These are phyloP conservation scores for Apiospora sp. DNA, from an alignment of 2,329 filamentous ascomycete species.

Conservation along the genomic window DNA sequence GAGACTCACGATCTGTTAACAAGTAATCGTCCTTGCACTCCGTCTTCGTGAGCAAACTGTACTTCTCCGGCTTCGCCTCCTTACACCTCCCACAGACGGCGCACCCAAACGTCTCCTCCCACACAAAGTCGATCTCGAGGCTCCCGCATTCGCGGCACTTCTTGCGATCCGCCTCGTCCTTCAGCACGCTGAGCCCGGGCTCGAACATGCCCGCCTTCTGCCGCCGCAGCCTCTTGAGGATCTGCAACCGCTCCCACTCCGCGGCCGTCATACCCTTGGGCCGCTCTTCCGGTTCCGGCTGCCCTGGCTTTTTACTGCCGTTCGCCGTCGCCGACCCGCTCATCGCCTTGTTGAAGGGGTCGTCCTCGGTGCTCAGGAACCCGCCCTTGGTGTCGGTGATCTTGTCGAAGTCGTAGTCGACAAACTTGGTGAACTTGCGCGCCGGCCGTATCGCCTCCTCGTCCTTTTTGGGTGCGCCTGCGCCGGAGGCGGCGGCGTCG, in stretches of 20 bases:
- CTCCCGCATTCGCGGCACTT: conserved; percentile 84
- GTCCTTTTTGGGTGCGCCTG: conserved; percentile 47
- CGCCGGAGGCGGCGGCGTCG: conserved; percentile 38
- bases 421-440: conserved; percentile 89
- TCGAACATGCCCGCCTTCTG: conserved; percentile 86
- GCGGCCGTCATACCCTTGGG: conserved; percentile 88
- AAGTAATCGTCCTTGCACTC: conserved; percentile 96
- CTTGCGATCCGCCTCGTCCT: conserved; percentile 69
- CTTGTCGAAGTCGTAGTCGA: conserved; percentile 97
- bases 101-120: conserved; percentile 83
- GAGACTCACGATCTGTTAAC: conserved; percentile 80
- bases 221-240: conserved; percentile 75
- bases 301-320: conserved; percentile 42
- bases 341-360: conserved; percentile 85
- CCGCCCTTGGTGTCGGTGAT: conserved; percentile 99
- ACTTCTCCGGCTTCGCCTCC: conserved; percentile 89
- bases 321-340: conserved; percentile 53
- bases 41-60: conserved; percentile 94
- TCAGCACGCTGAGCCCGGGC: conserved; percentile 81
- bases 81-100: conserved; percentile 85
- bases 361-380: conserved; percentile 89
- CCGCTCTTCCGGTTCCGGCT: conserved; percentile 61
- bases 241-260: conserved; percentile 88
- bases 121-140: conserved; percentile 92
- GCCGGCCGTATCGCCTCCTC: conserved; percentile 71